phyloP scores from a whole-genome alignment of 1,284 basidiomycete genomes.

The Omphalotus olearius region DNA sequence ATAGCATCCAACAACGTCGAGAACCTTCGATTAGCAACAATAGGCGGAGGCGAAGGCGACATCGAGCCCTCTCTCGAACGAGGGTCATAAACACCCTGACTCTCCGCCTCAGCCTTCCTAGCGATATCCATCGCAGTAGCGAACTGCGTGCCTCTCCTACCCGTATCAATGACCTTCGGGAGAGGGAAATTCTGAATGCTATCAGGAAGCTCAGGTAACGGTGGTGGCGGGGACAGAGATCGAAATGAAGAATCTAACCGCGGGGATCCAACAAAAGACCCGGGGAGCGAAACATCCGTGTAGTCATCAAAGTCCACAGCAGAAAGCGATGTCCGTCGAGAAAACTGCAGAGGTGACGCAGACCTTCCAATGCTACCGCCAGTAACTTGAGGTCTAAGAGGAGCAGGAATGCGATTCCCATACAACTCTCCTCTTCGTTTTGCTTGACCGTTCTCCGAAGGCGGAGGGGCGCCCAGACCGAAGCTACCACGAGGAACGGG shows the following conservation, averaged over 20 bases:
- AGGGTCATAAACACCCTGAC: slow-evolving; percentile 9
- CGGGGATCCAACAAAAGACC: no score
- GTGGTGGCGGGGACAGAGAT: neutral
- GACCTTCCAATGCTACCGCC: slow-evolving; percentile 4
- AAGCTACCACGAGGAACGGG: slow-evolving; percentile 73
- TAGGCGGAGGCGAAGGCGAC: slow-evolving; percentile 6
- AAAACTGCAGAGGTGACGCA: neutral
- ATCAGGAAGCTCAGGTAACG: neutral
- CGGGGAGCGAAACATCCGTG: neutral
- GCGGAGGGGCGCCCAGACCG: slow-evolving; percentile 60
- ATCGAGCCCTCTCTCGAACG: slow-evolving; percentile 6
- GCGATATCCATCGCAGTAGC: slow-evolving; percentile 32
- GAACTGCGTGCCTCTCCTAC: slow-evolving; percentile 22
- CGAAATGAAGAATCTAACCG: neutral
- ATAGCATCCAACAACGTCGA: slow-evolving; percentile 3
- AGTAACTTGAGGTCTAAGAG: slow-evolving; percentile 24
- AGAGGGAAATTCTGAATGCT: no score
- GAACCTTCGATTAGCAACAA: slow-evolving; percentile 8
- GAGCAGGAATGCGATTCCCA: slow-evolving; percentile 61
- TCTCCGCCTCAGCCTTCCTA: slow-evolving; percentile 29
- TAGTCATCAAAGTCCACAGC: neutral
- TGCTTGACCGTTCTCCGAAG: slow-evolving; percentile 37
- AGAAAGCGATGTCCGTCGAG: neutral
- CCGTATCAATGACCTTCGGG: slow-evolving; percentile 1
- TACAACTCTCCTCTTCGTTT: slow-evolving; percentile 61